phyloP scores from a whole-genome alignment of 768 basidiomycete genomes.

The Punctularia strigosozonata region DNA sequence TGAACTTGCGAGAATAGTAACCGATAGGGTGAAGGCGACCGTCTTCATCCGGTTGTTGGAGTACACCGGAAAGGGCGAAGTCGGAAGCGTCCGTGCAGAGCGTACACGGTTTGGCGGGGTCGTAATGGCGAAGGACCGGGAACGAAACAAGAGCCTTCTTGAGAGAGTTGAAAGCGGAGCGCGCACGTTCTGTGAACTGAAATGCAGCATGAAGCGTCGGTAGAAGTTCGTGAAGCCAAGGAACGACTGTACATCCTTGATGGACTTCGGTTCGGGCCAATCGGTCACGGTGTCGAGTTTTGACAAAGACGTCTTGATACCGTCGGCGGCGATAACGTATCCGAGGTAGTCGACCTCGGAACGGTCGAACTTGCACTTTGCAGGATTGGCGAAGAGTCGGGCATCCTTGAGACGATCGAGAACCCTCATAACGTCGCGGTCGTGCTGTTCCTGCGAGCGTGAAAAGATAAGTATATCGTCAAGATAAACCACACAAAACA shows the following conservation, averaged over 20 bases:
- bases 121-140: constrained; percentile 12
- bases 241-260: constrained; percentile 20
- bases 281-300: constrained; percentile 24
- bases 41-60: constrained; percentile 7
- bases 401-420: constrained; percentile 16
- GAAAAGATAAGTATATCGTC: constrained; percentile 6
- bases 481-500: not conserved
- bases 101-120: constrained; percentile 6
- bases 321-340: constrained; percentile 20
- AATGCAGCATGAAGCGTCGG: constrained; percentile 19
- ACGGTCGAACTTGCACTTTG: constrained; percentile 26
- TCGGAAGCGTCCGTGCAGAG: constrained; percentile 15
- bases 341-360: constrained; percentile 29
- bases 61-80: constrained; percentile 9
- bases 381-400: constrained; percentile 16
- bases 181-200: constrained; percentile 10
- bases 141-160: constrained; percentile 12
- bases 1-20: constrained; percentile 18
- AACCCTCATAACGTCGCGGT: constrained; percentile 7
- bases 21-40: constrained; percentile 18
- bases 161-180: constrained; percentile 17
- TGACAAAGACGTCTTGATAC: constrained; percentile 23
- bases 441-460: constrained; percentile 7
- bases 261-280: constrained; percentile 17
- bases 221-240: constrained; percentile 23